Evolutionary conservation across 108 stramenopile species (phyloP), one percentile per base, ranked within the genome.

Genomic region (Cyclostephanos tholiformis): DNA sequence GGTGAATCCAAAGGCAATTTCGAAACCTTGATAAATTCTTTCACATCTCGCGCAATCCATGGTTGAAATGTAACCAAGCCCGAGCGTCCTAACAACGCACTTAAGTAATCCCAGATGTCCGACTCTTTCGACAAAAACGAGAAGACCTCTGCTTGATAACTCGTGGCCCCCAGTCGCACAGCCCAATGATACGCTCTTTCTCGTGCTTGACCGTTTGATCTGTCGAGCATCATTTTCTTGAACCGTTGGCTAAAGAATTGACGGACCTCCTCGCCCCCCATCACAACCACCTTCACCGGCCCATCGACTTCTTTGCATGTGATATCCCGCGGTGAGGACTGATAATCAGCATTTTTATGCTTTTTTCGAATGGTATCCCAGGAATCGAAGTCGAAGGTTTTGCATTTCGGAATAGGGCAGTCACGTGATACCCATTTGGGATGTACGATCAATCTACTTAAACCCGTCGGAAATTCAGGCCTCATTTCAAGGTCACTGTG

Each of bases 401-500:
- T 59, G 59, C 67, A 71, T 70, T 56, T 50, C 19, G 78, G 78
- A 5, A 79, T 32, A 7, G 71, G 64, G 53, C 78, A 79, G 11
- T 65, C 71, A 6, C 57, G 51, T 23, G 52, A 56, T 19, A 72
- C 30, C 78, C 78, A 79, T 38, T 44, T 62, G n/a, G 66, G 78
- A 63, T 79, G 78, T 0, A 72, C 23, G 14, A 79, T 68, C 11
- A 79, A 55, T 44, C 78, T 26, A 3, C 46, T 52, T 12, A 79
- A 50, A 44, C 78, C 78, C 13, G 23, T 39, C 14, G 78, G 78
- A 72, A 79, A 79, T 32, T 77, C 29, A 51, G 53, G 61, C 35
- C 63, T 69, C 22, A 69, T 53, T 50, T 50, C 27, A 25, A 38
- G 61, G 46, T 17, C 57, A 26, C 59, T 39, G 32, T 53, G 71